phyloP scores from a whole-genome alignment of 257 asterid genomes.

The Fraxinus cuspidata region DNA sequence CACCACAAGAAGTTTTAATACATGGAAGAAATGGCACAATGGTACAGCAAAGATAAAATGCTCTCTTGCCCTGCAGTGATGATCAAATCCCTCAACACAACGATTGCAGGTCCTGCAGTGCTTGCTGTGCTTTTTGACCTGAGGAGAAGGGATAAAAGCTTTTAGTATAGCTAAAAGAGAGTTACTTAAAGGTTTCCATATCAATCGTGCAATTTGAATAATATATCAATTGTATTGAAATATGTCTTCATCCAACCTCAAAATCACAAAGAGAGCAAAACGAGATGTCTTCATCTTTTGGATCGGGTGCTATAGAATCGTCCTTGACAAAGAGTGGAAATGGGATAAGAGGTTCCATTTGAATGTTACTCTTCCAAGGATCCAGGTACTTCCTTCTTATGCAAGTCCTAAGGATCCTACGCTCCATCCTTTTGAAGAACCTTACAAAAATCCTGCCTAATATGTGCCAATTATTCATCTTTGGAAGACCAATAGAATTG shows the following conservation, averaged over 20 bases:
- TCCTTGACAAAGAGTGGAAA: slow-evolving; percentile 67
- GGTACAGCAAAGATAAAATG: slow-evolving; percentile 12
- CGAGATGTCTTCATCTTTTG: slow-evolving; percentile 64
- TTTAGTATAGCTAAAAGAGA: slow-evolving; percentile 8
- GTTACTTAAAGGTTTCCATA: background rate
- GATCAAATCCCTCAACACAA: slow-evolving; percentile 97
- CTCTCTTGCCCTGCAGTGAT: slow-evolving; percentile 90
- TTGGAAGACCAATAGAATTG: slow-evolving; percentile 29
- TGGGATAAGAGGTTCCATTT: slow-evolving; percentile 69
- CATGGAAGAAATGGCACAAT: background rate
- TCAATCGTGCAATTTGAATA: background rate
- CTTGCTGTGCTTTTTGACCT: slow-evolving; percentile 93
- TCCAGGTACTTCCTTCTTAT: slow-evolving; percentile 86
- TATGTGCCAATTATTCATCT: slow-evolving; percentile 45
- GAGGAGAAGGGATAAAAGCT: slow-evolving; percentile 25
- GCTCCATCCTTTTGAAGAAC: slow-evolving; percentile 68
- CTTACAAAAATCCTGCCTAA: slow-evolving; percentile 55
- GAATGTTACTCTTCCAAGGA: slow-evolving; percentile 55
- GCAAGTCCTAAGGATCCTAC: slow-evolving; percentile 66
- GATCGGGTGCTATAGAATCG: slow-evolving; percentile 58
- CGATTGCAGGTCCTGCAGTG: slow-evolving; percentile 97
- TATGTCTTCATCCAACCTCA: slow-evolving; percentile 49
- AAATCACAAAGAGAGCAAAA: slow-evolving; percentile 88
- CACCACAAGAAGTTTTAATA: background rate
- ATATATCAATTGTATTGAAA: background rate